Base-by-base conservation (phyloP, 2,329 filamentous ascomycete species). In the Ophiocordyceps camponoti-rufipedis region DNA sequence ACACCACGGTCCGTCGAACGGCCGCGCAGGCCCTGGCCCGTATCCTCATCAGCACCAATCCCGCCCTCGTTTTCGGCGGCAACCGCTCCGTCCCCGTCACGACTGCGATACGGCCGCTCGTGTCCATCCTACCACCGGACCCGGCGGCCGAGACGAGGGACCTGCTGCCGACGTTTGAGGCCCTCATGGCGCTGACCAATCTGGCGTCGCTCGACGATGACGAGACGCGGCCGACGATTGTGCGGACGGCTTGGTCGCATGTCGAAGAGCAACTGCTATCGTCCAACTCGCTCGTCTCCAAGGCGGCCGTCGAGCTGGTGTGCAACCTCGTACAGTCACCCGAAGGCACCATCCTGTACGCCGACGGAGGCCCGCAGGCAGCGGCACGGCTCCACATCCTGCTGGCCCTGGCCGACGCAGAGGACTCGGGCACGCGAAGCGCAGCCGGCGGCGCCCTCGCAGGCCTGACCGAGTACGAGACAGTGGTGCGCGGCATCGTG, bases 141-240 rank as follows among this genome's bases (percentile, higher is more conserved):
- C 73, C 78, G 5, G 65, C 68, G 2, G 67, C 71, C 2, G 75
- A 80, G 42, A 75, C 75, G 1, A 75, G 81, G 44, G 84, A 94
- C 59, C 74, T 96, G 13, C 72, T 98, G 0, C 87, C 91, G 0
- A 80, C 83, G 0, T 98, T 96, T 53, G 91, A 98, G 62, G 74
- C 82, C 1, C 72, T 98, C 9, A 82, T 96, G 60, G 89, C 91
- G 0, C 74, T 98, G 33, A 96, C 91, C 0, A 98, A 98, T 54
- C 74, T 98, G 8, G 91, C 89, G 0, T 93, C 85, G 0, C 75
- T 80, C 12, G 81, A 88, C 45, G 73, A 81, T 48, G 70, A 77
- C 32, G 74, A 78, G 6, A 71, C 75, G 6, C 74, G 80, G 41
- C 69, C 73, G 33, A 68, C 72, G 14, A 88, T 94, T 44, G 77